Conservation (phyloP, 176 grass and related monocot species). For the Eremochloa ophiuroides region DNA sequence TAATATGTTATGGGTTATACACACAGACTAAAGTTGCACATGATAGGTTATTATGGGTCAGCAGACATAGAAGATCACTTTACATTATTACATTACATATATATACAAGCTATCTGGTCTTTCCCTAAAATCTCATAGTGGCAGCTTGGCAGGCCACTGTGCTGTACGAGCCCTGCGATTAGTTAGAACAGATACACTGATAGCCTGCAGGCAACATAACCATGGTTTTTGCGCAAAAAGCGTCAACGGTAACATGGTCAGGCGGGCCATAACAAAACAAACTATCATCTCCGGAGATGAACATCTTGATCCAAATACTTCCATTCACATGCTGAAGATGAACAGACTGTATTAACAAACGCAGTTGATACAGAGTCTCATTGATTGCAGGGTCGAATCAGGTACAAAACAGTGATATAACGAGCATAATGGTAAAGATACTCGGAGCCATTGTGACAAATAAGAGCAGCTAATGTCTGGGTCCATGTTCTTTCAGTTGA, state of each 20-base stretch:
- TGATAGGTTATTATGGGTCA: neutral
- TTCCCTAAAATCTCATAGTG: neutral
- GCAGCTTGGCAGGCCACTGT: neutral
- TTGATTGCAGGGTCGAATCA: neutral
- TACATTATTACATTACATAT: too few relatives aligned
- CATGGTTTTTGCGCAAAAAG: neutral
- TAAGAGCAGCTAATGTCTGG: neutral
- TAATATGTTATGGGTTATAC: neutral
- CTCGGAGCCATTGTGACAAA: neutral
- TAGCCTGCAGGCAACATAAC: neutral
- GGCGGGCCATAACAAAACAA: neutral
- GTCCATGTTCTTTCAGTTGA: slow-evolving; percentile 26
- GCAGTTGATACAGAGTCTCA: neutral
- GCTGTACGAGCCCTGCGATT: neutral
- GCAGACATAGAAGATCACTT: neutral
- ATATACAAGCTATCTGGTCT: neutral
- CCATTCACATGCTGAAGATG: neutral
- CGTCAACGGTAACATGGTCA: neutral
- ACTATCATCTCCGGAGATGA: neutral
- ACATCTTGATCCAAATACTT: neutral
- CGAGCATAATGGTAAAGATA: neutral
- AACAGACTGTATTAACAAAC: neutral
- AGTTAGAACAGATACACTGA: neutral
- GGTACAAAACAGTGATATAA: neutral
- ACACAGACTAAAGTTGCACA: neutral